These are phyloP conservation scores for Pleurotus eryngii DNA, from an alignment of 768 basidiomycete genomes.

Conservation along the genomic window DNA sequence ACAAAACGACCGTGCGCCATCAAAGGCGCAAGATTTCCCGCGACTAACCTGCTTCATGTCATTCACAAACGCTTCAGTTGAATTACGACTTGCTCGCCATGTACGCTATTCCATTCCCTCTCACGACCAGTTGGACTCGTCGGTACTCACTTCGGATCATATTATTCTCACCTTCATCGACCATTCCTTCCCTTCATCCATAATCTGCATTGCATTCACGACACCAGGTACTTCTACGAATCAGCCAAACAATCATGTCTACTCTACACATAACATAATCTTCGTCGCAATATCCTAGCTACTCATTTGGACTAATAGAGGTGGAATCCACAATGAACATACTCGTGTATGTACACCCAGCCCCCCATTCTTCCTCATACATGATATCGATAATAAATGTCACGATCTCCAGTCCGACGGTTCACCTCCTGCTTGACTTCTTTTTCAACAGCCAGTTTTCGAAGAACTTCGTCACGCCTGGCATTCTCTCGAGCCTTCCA, in stretches of 20 bases:
- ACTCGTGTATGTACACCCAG: too few species aligned
- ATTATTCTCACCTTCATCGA: not conserved
- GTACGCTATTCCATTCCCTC: constrained; percentile 1
- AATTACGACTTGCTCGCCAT: too few species aligned
- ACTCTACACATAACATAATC: not conserved
- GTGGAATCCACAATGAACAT: not conserved
- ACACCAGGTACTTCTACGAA: not conserved
- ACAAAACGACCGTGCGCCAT: constrained; percentile 16
- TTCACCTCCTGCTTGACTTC: constrained; percentile 14
- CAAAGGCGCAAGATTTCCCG: constrained; percentile 24
- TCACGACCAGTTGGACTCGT: constrained; percentile 1
- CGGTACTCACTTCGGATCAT: not conserved
- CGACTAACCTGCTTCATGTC: constrained; percentile 5
- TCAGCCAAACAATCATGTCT: not conserved
- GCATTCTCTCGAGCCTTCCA: constrained; percentile 51
- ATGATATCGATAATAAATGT: constrained; percentile 38
- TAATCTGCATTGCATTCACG: not conserved
- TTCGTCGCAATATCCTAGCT: not conserved
- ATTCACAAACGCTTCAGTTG: not conserved
- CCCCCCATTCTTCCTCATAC: constrained; percentile 17
- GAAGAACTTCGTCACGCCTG: constrained; percentile 32
- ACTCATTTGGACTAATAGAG: not conserved
- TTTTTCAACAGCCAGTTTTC: constrained; percentile 19
- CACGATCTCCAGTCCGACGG: constrained; percentile 32
- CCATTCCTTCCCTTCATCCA: not conserved